Evolutionary conservation across 495 filamentous ascomycete species (phyloP), one percentile per base, ranked within the genome.

Genomic region (Pseudevernia furfuracea): DNA sequence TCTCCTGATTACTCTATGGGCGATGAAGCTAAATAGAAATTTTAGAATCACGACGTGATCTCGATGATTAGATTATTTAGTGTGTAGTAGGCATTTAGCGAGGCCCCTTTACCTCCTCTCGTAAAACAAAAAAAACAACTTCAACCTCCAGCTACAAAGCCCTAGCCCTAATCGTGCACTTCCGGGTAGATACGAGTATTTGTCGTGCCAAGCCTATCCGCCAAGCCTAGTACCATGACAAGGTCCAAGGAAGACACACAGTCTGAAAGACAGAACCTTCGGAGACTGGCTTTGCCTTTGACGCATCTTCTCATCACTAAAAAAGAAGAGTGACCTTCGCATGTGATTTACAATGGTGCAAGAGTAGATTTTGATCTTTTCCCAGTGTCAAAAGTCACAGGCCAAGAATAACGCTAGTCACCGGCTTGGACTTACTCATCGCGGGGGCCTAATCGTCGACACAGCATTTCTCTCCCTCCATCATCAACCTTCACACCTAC

Each of bases 401-500:
- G 36, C 23, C 38, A 38, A 63, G n/a, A 14, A 25, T 63, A 30
- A 63, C 41, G 41, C 49, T 30, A 59, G 58, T 43, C 38, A 41
- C 43, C 32, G 62, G 43, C 62, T 32, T 46, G 15, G 28, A 30
- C 49, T 53, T 53, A 62, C 60, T 62, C 60, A 62, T 62, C 60
- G 60, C 60, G 46, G 60, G 46, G 46, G 60, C 60, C 60, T 62
- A 62, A 62, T 62, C 60, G 15, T 52, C 30, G 25, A 53, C 49
- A 53, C 44, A 34, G 7, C 57, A 57, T 28, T 32, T 46, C n/a
- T 56, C 60, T 59, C 30, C 37, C 25, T 53, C 60, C 60, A 38
- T 67, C 67, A 43, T 58, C 57, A 61, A 39, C 43, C 57, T 64
- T 25, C 38, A 30, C 62, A 58, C 53, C 63, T 67, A 69, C 62